Base-by-base conservation (phyloP, 2,329 filamentous ascomycete genomes). In the Aspergillus luchuensis region DNA sequence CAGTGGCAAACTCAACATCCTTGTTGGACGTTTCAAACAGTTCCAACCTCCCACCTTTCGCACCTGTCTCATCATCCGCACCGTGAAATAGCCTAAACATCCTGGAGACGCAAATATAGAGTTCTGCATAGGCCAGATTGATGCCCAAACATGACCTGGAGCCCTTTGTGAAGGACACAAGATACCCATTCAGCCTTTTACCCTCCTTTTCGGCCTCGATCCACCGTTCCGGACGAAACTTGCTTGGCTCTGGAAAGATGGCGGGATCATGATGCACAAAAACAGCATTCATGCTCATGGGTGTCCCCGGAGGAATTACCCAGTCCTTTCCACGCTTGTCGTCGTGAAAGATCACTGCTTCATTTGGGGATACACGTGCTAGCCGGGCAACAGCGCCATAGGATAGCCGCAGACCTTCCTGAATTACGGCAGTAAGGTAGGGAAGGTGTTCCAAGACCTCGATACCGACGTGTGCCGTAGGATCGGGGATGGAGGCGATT, bases 391-490 rank as follows among this genome's bases (percentile, higher is more conserved):
- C 47, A 5, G 54, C 51, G 1, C 51, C 51, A 8, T 33, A 45
- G 17, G 33, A 58, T 21, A 58, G 57, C 2, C 54, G 57, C 8
- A 63, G 45, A 5, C 60, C 57, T 47, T 63, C 60, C 13, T 60
- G 25, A 7, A 60, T 36, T 2, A 57, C 45, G 25, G 57, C 57
- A 5, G 43, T 17, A 2, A 63, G 43, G 38, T 60, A 63, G 11
- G 57, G 57, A 1, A 63, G 57, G 23, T 43, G 30, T 28, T 63
- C 57, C 10, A 63, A 28, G 1, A 8, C 21, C 1, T 11, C 6
- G 8, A 62, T 13, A 1, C 47, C 8, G 3, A 48, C 23, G 1
- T 15, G 21, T 13, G 38, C 15, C 3, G 10, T 19, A 11, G 38
- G 38, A 41, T 41, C 38, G 5, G 38, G 15, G 38, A 41, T 17